A percentile compares a stretch with the other conserved stretches of the same genome.
Evolutionary conservation across 2,329 filamentous ascomycete genomes (phyloP).

Genomic region (Alternaria burnsii): DNA sequence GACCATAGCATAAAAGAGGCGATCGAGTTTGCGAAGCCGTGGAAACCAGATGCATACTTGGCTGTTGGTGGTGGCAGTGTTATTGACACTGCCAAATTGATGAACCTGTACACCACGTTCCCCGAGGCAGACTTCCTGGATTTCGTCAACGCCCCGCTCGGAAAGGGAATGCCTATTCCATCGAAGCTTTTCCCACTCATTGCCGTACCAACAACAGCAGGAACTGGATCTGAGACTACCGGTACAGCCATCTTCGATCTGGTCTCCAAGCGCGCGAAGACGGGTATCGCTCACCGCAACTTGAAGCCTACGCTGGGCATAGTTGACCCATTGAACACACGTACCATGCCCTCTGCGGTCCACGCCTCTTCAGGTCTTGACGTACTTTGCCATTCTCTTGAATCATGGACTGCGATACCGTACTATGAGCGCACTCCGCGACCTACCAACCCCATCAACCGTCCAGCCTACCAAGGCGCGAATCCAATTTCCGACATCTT

Average conservation of each 20-base stretch:
- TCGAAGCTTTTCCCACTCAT: conserved; percentile 77
- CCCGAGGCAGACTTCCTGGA: conserved; percentile 94
- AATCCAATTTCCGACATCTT: conserved; percentile 99
- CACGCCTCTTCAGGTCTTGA: conserved; percentile 92
- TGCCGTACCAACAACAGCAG: conserved; percentile 84
- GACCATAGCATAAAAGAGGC: conserved; percentile 91
- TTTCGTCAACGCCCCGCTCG: conserved; percentile 95
- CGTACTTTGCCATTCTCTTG: conserved; percentile 92
- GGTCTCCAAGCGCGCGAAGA: conserved; percentile 88
- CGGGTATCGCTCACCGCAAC: conserved; percentile 92
- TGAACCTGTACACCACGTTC: conserved; percentile 94
- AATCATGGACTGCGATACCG: conserved; percentile 97
- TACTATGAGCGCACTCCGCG: conserved; percentile 85
- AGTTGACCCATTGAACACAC: conserved; percentile 85
- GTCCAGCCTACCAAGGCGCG: conserved; percentile 94
- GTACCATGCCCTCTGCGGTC: conserved; percentile 94
- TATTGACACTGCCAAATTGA: conserved; percentile 97
- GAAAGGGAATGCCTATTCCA: conserved; percentile 80
- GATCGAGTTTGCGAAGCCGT: conserved; percentile 84
- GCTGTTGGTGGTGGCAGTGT: conserved; percentile 93
- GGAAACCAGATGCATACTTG: conserved; percentile 85
- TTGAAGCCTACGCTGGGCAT: conserved; percentile 95
- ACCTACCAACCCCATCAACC: conserved; percentile 86
- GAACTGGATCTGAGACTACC: conserved; percentile 91
- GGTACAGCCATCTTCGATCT: conserved; percentile 98